These are phyloP conservation scores for Grosmannia huntii DNA, from an alignment of 2,329 filamentous ascomycete genomes.

Conservation along the genomic window DNA sequence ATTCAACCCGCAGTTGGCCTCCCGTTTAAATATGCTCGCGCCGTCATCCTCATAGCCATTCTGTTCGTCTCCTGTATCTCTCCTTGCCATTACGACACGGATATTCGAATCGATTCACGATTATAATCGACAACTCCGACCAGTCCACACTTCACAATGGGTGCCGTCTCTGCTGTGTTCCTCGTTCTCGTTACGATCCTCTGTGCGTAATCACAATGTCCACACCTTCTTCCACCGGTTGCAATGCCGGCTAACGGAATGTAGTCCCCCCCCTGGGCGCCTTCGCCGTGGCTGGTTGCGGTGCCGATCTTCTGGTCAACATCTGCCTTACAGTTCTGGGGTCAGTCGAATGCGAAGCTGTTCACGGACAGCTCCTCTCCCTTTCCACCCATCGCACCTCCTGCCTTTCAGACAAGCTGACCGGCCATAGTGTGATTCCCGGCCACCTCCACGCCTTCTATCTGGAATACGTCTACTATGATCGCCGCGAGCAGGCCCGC, in stretches of 20 bases:
- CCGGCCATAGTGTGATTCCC: constrained; percentile 50
- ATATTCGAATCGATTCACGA: neutral
- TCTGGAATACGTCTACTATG: constrained; percentile 70
- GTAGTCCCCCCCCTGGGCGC: constrained; percentile 55
- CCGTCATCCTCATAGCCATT: neutral
- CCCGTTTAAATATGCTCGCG: neutral
- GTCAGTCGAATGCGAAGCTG: constrained; percentile 21
- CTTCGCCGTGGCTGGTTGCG: constrained; percentile 51
- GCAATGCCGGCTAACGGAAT: neutral
- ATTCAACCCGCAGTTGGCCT: neutral
- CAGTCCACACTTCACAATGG: constrained; percentile 25
- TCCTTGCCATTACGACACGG: neutral
- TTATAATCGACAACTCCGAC: neutral
- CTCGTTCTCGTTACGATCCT: constrained; percentile 39
- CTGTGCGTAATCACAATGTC: constrained; percentile 24
- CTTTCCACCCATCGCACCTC: neutral
- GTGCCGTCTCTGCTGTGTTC: constrained; percentile 33
- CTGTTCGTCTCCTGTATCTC: neutral
- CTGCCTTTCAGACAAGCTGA: neutral
- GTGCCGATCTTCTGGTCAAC: constrained; percentile 52
- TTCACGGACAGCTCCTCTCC: no score
- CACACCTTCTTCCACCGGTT: neutral
- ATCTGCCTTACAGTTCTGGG: constrained; percentile 53
- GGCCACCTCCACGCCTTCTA: constrained; percentile 75
- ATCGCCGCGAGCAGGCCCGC: constrained; percentile 51